These are phyloP conservation scores for Pichia sporocuriosa DNA, from an alignment of 805 yeast genomes.

Conservation along the genomic window DNA sequence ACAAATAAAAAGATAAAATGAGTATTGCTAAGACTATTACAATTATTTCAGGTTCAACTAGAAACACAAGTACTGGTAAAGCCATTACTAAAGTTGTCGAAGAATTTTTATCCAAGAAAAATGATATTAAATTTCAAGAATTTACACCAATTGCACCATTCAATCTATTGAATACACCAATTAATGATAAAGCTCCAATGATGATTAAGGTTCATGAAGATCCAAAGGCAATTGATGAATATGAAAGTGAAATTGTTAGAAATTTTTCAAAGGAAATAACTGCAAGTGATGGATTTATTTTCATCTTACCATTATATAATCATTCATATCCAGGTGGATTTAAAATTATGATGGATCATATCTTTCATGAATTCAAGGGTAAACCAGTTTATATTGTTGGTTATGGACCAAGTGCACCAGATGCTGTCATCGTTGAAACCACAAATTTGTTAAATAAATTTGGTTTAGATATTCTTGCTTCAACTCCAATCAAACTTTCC, in stretches of 20 bases:
- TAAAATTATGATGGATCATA: conserved; percentile 3
- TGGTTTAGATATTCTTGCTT: too few species aligned
- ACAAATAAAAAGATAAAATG: too few species aligned
- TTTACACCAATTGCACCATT: conserved; percentile 1
- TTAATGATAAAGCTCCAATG: not conserved
- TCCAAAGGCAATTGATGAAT: not conserved
- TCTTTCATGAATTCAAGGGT: not conserved
- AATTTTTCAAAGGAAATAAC: not conserved
- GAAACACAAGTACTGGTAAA: not conserved
- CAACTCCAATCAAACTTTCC: not conserved
- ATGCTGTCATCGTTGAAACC: not conserved
- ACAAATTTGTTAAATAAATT: not conserved
- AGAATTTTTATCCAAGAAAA: not conserved
- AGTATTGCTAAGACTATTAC: not conserved
- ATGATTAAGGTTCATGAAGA: not conserved
- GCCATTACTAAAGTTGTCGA: not conserved
- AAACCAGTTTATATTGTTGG: conserved; percentile 1
- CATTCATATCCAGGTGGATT: conserved; percentile 2
- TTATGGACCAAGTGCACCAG: not conserved
- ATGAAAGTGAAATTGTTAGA: conserved; percentile 1
- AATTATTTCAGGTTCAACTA: not conserved
- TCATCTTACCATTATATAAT: conserved; percentile 1
- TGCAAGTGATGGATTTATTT: not conserved
- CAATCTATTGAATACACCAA: not conserved
- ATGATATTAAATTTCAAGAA: not conserved